Evolutionary conservation across 768 basidiomycete species (phyloP).

Genomic region (Lentinula sp.): DNA sequence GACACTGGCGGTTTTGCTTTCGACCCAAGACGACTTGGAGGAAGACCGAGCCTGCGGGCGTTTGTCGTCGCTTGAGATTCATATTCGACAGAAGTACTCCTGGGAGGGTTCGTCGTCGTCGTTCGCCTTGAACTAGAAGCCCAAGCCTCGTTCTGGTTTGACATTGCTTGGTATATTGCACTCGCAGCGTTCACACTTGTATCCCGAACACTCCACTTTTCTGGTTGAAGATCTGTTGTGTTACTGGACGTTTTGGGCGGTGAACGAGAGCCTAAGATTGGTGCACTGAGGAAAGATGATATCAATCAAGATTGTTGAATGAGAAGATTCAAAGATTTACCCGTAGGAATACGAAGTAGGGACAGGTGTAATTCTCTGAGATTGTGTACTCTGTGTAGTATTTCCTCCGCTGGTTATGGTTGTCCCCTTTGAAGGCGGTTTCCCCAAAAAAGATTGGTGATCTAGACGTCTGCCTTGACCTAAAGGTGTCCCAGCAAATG

Average conservation of each 20-base stretch:
- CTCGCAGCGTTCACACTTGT: conserved; percentile 84
- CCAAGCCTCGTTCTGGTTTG: conserved; percentile 60
- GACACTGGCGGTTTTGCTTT: conserved; percentile 19
- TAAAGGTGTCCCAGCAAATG: conserved; percentile 78
- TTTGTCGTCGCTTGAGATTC: conserved; percentile 55
- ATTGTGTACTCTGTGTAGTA: conserved; percentile 22
- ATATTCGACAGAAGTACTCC: conserved; percentile 78
- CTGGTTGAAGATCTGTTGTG: conserved; percentile 49
- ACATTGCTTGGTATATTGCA: conserved; percentile 70
- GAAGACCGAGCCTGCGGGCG: conserved; percentile 53
- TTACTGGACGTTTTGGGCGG: conserved; percentile 37
- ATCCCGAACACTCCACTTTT: conserved; percentile 71
- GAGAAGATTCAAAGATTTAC: conserved; percentile 27
- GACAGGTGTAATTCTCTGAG: conserved; percentile 26
- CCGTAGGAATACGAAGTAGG: conserved; percentile 69
- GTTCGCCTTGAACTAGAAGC: conserved; percentile 51
- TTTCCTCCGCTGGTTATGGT: not conserved
- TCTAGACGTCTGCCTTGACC: conserved; percentile 85
- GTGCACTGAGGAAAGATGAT: conserved; percentile 37
- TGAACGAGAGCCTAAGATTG: conserved; percentile 49
- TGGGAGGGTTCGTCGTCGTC: conserved; percentile 44
- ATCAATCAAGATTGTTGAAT: not conserved
- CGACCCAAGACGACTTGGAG: conserved; percentile 41
- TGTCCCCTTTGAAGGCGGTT: conserved; percentile 31
- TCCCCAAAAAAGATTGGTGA: conserved; percentile 72